A percentile compares a stretch with the other conserved stretches of the same genome.
phyloP scores from a whole-genome alignment of 148 eudicot genomes.

The Euryodendron excelsum region DNA sequence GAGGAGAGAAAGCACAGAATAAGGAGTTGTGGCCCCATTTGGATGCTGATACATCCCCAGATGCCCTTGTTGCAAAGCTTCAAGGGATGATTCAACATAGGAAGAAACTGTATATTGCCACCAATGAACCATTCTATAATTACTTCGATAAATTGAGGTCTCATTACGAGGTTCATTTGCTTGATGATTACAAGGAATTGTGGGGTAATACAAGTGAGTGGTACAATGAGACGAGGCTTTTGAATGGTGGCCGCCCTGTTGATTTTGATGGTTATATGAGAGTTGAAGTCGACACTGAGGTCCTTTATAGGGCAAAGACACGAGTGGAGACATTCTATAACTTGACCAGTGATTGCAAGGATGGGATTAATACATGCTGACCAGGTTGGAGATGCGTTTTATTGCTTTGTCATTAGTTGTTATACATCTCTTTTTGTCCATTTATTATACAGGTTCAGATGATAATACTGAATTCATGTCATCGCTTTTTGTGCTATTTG shows the following conservation, averaged over 20 bases:
- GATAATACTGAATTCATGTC: constrained; percentile 9
- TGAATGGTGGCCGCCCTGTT: constrained; percentile 77
- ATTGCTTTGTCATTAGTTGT: constrained; percentile 1
- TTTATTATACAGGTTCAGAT: constrained; percentile 11
- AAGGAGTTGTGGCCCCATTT: constrained; percentile 80
- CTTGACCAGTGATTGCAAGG: constrained; percentile 90
- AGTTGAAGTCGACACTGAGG: constrained; percentile 91
- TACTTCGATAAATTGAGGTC: constrained; percentile 93
- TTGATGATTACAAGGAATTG: constrained; percentile 78
- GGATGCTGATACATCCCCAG: constrained; percentile 86
- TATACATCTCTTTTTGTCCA: constrained; percentile 9
- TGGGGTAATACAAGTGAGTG: constrained; percentile 95
- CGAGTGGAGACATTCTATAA: constrained; percentile 86
- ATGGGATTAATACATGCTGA: constrained; percentile 83
- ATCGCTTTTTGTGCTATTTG: constrained; percentile 10
- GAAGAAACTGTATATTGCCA: constrained; percentile 88
- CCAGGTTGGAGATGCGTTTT: constrained; percentile 21
- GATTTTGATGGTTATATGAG: constrained; percentile 95
- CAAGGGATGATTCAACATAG: constrained; percentile 54
- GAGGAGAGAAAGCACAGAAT: constrained; percentile 88
- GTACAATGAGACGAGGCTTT: constrained; percentile 71
- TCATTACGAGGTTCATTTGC: constrained; percentile 85
- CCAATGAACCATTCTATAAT: constrained; percentile 86
- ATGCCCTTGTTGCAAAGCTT: constrained; percentile 64
- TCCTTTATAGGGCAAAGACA: constrained; percentile 79